Evolutionary conservation across 257 asterid genomes (phyloP).

Genomic region (Solanum clarkiae): DNA sequence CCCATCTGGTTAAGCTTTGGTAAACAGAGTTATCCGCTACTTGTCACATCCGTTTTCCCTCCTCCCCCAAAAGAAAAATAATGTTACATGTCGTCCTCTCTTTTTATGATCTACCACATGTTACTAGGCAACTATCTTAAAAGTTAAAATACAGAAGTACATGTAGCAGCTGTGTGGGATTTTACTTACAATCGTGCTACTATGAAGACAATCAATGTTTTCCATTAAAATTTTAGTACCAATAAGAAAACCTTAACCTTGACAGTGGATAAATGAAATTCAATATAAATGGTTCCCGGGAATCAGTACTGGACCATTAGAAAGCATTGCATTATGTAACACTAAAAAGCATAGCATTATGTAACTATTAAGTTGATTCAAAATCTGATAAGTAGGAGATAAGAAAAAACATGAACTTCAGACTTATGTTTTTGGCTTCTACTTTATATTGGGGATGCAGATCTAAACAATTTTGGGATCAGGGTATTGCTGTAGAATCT

Average conservation of each 20-base stretch:
- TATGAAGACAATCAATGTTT: background rate
- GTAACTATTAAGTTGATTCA: background rate
- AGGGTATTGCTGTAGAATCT: background rate
- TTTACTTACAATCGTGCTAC: background rate
- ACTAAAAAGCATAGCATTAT: background rate
- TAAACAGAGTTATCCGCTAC: background rate
- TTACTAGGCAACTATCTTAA: background rate
- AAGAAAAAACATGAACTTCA: background rate
- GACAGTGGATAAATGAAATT: background rate
- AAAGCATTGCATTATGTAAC: background rate
- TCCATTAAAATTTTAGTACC: background rate
- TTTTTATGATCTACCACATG: background rate
- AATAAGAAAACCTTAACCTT: background rate
- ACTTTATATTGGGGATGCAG: background rate
- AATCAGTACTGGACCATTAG: background rate
- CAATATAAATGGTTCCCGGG: background rate
- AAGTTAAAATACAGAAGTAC: background rate
- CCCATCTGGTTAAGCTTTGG: background rate
- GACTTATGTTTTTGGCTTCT: background rate
- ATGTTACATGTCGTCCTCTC: background rate
- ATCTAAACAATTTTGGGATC: background rate
- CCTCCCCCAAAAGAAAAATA: background rate
- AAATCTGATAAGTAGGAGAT: background rate
- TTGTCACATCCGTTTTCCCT: background rate
- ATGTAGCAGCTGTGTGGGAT: background rate